A percentile compares a stretch with the other conserved stretches of the same genome.
Evolutionary conservation across 345 rosid species (phyloP).

Genomic region (Luvunga scandens): DNA sequence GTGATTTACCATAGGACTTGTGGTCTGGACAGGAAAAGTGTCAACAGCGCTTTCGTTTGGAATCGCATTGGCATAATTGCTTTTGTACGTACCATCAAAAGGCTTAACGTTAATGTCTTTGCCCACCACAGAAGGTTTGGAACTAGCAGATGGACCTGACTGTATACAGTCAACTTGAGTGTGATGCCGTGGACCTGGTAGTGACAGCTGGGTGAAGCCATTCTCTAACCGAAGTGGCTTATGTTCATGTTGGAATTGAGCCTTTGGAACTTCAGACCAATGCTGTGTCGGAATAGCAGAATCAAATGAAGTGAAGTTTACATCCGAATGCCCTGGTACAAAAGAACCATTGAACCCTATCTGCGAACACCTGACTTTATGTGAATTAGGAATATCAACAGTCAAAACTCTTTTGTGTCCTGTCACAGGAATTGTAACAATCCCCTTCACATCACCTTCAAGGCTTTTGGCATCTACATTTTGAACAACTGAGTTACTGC

Average conservation of each 20-base stretch:
- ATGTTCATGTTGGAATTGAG: slow-evolving; percentile 40
- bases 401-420: slow-evolving; percentile 38
- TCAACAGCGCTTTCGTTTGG: slow-evolving; percentile 21
- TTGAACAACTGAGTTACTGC: slow-evolving; percentile 35
- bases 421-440: slow-evolving; percentile 36
- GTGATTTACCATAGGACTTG: slow-evolving; percentile 20
- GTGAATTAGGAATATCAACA: slow-evolving; percentile 36
- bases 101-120: slow-evolving; percentile 35
- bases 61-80: slow-evolving; percentile 25
- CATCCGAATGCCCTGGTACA: slow-evolving; percentile 28
- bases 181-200: slow-evolving; percentile 30
- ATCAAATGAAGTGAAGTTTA: slow-evolving; percentile 37
- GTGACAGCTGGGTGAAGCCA: slow-evolving; percentile 42
- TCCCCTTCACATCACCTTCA: slow-evolving; percentile 43
- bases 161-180: slow-evolving; percentile 20
- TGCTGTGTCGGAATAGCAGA: slow-evolving; percentile 34
- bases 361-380: slow-evolving; percentile 33
- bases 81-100: slow-evolving; percentile 28
- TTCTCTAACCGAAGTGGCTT: slow-evolving; percentile 36
- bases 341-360: slow-evolving; percentile 41
- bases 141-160: slow-evolving; percentile 22
- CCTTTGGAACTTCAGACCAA: slow-evolving; percentile 57
- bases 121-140: slow-evolving; percentile 29
- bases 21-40: slow-evolving; percentile 30
- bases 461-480: slow-evolving; percentile 30